Percentiles rank a stretch among this genome's conserved stretches.
These are phyloP conservation scores for Fusarium sp. DNA, from an alignment of 2,329 filamentous ascomycete species.

Conservation along the genomic window DNA sequence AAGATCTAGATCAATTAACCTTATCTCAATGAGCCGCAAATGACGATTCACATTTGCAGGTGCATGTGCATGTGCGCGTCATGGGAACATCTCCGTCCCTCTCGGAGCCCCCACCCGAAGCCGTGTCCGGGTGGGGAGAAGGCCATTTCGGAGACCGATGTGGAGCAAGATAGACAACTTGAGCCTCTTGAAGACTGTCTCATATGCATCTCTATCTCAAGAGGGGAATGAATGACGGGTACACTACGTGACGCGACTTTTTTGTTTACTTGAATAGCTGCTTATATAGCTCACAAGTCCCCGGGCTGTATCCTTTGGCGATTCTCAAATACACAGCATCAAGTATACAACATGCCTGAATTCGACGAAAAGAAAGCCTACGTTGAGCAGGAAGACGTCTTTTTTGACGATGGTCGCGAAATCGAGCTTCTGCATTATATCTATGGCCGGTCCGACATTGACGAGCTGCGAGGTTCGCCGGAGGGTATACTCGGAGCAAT, in stretches of 20 bases:
- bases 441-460: conserved; percentile 67
- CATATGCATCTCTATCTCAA: conserved; percentile 9
- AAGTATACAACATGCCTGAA: conserved; percentile 29
- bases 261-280: conserved; percentile 19
- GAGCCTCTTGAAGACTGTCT: background rate
- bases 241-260: conserved; percentile 32
- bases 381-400: conserved; percentile 53
- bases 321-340: background rate
- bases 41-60: conserved; percentile 13
- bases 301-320: background rate
- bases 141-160: conserved; percentile 15
- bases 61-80: conserved; percentile 36
- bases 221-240: conserved; percentile 36
- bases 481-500: conserved; percentile 72
- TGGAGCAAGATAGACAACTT: conserved; percentile 10
- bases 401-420: conserved; percentile 76
- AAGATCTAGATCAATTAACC: conserved; percentile 3
- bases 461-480: conserved; percentile 71
- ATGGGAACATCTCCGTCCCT: conserved; percentile 25
- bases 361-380: conserved; percentile 55
- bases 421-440: conserved; percentile 76
- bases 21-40: conserved; percentile 4
- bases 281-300: conserved; percentile 6
- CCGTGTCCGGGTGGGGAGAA: conserved; percentile 29
- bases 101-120: conserved; percentile 24